Evolutionary conservation across 2,329 filamentous ascomycete species (phyloP).

Genomic region (Madurella mycetomatis): DNA sequence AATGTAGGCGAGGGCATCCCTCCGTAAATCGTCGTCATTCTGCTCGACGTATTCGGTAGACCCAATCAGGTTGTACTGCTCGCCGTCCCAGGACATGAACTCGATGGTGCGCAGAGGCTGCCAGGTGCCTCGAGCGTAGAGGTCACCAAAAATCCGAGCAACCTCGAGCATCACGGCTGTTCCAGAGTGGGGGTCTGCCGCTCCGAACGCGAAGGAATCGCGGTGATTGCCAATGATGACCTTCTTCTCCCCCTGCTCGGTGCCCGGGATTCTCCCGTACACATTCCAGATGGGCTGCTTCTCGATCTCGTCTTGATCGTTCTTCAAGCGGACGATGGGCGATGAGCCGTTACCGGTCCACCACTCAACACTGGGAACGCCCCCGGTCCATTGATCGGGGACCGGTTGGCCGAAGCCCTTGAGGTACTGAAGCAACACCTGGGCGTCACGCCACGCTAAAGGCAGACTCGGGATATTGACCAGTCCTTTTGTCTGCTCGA

Average conservation of each 20-base stretch:
- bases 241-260: slow-evolving; percentile 76
- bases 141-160: slow-evolving; percentile 75
- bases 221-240: slow-evolving; percentile 91
- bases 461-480: slow-evolving; percentile 85
- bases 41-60: slow-evolving; percentile 94
- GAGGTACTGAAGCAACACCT: slow-evolving; percentile 70
- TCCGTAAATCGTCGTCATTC: slow-evolving; percentile 66
- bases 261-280: slow-evolving; percentile 75
- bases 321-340: slow-evolving; percentile 75
- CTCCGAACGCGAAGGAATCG: slow-evolving; percentile 87
- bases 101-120: slow-evolving; percentile 88
- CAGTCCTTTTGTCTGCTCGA: slow-evolving; percentile 67
- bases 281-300: slow-evolving; percentile 90
- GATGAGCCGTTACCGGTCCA: slow-evolving; percentile 76
- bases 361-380: slow-evolving; percentile 74
- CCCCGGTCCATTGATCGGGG: slow-evolving; percentile 69
- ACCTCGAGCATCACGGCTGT: slow-evolving; percentile 91
- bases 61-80: slow-evolving; percentile 88
- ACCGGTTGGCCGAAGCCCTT: slow-evolving; percentile 68
- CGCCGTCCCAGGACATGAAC: slow-evolving; percentile 94
- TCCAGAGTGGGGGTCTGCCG: slow-evolving; percentile 78
- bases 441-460: slow-evolving; percentile 83
- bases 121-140: slow-evolving; percentile 70
- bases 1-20: slow-evolving; percentile 78
- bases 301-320: slow-evolving; percentile 78